phyloP scores from a whole-genome alignment of 371 early-diverging fungal genomes.

The Encephalitozoon romaleae region DNA sequence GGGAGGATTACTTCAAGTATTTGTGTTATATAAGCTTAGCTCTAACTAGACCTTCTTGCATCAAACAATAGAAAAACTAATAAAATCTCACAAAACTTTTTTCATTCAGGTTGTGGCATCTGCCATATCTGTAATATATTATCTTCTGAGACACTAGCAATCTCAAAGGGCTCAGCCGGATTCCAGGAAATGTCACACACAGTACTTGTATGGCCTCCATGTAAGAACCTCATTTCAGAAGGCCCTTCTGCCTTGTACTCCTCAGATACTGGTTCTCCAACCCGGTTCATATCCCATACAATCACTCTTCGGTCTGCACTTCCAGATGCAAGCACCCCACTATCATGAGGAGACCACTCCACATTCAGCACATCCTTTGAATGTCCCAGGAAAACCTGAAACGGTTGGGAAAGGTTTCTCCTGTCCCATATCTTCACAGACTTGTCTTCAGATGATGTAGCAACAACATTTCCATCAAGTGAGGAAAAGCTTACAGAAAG shows the following conservation, averaged over 20 bases:
- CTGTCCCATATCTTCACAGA: conserved; percentile 87
- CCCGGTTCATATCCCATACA: conserved; percentile 83
- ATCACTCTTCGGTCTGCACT: conserved; percentile 78
- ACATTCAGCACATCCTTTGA: conserved; percentile 79
- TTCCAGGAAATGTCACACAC: conserved; percentile 92
- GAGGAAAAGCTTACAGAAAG: conserved; percentile 84
- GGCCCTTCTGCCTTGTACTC: conserved; percentile 94
- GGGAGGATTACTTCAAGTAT: conserved; percentile 62
- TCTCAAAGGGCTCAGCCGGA: conserved; percentile 79
- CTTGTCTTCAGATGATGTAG: conserved; percentile 85
- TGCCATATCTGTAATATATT: conserved; percentile 92
- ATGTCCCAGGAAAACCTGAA: conserved; percentile 78
- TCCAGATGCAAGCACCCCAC: conserved; percentile 78
- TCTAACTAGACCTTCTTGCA: neutral
- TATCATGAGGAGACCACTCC: conserved; percentile 82
- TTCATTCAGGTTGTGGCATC: conserved; percentile 37
- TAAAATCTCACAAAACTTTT: neutral
- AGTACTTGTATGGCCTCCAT: conserved; percentile 90
- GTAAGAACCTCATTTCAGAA: conserved; percentile 90
- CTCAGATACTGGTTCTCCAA: conserved; percentile 76
- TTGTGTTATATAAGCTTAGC: conserved; percentile 51
- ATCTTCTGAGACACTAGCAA: conserved; percentile 83
- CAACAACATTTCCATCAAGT: conserved; percentile 71
- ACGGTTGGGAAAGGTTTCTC: conserved; percentile 69
- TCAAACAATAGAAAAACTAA: neutral